Conservation (phyloP, 2,329 filamentous ascomycete genomes). For the Colletotrichum sp. region DNA sequence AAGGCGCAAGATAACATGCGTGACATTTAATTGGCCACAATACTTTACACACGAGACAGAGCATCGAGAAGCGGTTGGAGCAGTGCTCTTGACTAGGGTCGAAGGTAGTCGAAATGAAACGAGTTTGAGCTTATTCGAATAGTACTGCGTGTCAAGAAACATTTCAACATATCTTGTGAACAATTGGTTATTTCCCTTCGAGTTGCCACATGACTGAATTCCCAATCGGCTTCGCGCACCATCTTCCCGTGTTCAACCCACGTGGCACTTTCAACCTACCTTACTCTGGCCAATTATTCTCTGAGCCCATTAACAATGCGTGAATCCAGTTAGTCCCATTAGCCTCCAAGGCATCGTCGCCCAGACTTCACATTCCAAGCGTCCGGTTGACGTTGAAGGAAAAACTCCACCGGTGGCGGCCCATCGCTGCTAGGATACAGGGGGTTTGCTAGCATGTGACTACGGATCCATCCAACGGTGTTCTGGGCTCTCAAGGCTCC, state of each 20-base stretch:
- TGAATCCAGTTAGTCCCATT: background rate
- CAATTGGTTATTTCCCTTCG: background rate
- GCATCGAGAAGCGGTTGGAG: background rate
- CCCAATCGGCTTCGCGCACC: background rate
- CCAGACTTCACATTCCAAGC: background rate
- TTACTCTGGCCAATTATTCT: background rate
- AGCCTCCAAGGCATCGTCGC: background rate
- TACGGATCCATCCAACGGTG: background rate
- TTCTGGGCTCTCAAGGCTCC: background rate
- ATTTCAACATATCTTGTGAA: background rate
- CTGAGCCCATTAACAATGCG: background rate
- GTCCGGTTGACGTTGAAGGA: background rate
- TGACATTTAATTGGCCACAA: background rate
- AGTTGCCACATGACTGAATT: background rate
- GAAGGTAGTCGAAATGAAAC: background rate
- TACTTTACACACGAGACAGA: background rate
- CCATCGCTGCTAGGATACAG: background rate
- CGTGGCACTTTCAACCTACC: background rate
- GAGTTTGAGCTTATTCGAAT: background rate
- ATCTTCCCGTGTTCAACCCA: background rate
- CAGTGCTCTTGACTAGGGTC: background rate
- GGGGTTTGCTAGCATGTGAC: background rate
- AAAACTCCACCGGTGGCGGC: background rate
- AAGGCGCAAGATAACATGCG: background rate
- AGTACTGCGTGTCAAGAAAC: background rate